Evolutionary conservation across 352 stramenopile species (phyloP), one percentile per base, ranked within the genome.

Genomic region (Phytophthora chlamydospora): DNA sequence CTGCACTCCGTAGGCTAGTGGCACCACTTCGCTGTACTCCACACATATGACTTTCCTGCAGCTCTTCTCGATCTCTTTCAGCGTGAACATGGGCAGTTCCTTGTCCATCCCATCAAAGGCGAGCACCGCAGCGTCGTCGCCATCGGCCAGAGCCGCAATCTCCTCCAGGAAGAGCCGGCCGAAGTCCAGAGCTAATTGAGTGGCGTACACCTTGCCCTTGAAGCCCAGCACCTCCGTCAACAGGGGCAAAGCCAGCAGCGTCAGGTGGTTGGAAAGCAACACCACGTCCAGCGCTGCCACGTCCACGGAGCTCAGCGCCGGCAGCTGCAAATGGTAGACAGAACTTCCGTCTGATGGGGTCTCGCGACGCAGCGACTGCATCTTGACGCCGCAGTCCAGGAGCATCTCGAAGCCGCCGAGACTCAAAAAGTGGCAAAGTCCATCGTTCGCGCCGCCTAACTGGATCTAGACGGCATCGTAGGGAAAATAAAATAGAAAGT

Each of bases 401-500:
- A 96, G 73, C 44, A 96, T 61, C 51, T 96, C 82, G 46, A 80
- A 91, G 45, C 87, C 87, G 49, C 79, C 83, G 21, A 94, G 73
- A 57, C 79, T 88, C 40, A 94, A 52, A 64, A 96, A 96, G 47
- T 91, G 81, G 58, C 84, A 93, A 0, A 92, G 68, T 31, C 75
- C 81, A 61, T 90, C 78, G 46, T 90, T 86, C 3, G 80, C 78
- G 43, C 63, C 73, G 21, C 83, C 84, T 56, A 95, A 62, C 48
- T 89, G 85, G 46, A 95, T 93, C 87, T 95, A 39, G 4, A 63
- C 8, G 42, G 29, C 16, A 56, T 48, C 19, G 38, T 39, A 34
- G 5, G 19, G 34, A 44, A 42, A 36, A 65, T 48, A 62, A 62
- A 63, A 52, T 59, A 3, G 19, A 46, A 11, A 31, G 48, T 73